Base-by-base conservation (phyloP, 2,329 filamentous ascomycete genomes). In the Hysterium pulicare region DNA sequence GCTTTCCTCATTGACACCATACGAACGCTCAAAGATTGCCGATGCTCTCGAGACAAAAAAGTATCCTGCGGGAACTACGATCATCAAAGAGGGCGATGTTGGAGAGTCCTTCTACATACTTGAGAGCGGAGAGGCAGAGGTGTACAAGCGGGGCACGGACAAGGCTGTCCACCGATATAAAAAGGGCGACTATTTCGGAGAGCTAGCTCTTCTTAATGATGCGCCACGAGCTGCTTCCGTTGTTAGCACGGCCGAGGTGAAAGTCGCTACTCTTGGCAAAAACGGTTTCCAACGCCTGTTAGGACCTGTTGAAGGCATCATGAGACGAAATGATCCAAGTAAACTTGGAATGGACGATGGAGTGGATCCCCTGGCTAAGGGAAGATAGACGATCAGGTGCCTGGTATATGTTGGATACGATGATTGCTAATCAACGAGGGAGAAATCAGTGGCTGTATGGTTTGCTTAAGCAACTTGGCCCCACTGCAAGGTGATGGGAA, bases 131-230 rank as follows among this genome's bases (percentile, higher is more conserved):
- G 84, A 91, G 62, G 91, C 90, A 7, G 85, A 90, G 54, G 91
- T 89, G 2, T 89, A 82, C 75, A 95, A 91, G 71, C 75, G 80
- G n/a, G 87, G 84, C 30, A 72, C 76, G 15, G 75, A 82, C 17
- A 74, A 80, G 45, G 76, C 84, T 2, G 84, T 97, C 50, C 88
- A 89, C 61, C 76, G 81, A 41, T 97, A 97, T 68, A 78, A 76
- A 50, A 93, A 95, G 69, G 93, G 93, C 22, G 93, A 96, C 61
- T 98, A 93, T 74, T 98, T 98, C 70, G 93, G 93, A 48, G 93
- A 98, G 71, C 76, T 98, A 47, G 93, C 93, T 5, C 71, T 98
- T 61, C 76, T 97, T 54, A 94, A 97, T 55, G 91, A 98, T 62
- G 87, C 89, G 41, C 93, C 93, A 7, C 84, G 93, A 61, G 91